A percentile compares a stretch with the other conserved stretches of the same genome.
phyloP scores from a whole-genome alignment of 345 rosid genomes.

The Zanthoxylum bungeanum region DNA sequence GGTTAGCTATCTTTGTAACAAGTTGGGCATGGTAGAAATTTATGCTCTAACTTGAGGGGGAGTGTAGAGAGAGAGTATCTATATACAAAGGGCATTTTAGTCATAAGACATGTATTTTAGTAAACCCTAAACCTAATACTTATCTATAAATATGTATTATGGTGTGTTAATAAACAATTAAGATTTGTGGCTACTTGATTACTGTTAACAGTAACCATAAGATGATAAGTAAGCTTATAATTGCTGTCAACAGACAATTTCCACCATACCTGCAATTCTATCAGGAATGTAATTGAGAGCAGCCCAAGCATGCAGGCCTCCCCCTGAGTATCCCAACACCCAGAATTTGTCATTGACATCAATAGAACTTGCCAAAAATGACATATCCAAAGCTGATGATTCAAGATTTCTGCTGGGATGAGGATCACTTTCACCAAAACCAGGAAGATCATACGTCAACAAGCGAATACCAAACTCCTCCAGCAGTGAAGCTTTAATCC shows the following conservation, averaged over 20 bases:
- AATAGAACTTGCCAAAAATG: slow-evolving; percentile 43
- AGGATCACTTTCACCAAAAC: slow-evolving; percentile 84
- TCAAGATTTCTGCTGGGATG: slow-evolving; percentile 52
- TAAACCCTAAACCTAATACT: too few species aligned
- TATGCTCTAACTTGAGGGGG: too few species aligned
- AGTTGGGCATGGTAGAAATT: too few species aligned
- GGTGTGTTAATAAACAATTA: too few species aligned
- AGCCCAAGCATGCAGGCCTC: slow-evolving; percentile 73
- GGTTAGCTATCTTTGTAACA: too few species aligned
- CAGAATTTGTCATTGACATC: slow-evolving; percentile 57
- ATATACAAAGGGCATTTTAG: too few species aligned
- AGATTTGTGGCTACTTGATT: too few species aligned
- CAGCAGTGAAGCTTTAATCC: slow-evolving; percentile 54
- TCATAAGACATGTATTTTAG: too few species aligned
- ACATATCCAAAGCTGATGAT: slow-evolving; percentile 61
- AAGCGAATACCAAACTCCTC: slow-evolving; percentile 66
- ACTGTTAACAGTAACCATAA: too few species aligned
- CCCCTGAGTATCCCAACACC: slow-evolving; percentile 67
- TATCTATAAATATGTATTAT: too few species aligned
- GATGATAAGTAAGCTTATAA: neutral
- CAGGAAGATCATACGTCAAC: slow-evolving; percentile 72
- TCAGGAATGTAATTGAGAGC: slow-evolving; percentile 64
- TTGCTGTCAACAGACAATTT: neutral
- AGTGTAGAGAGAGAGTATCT: too few species aligned
- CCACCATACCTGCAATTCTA: slow-evolving; percentile 48